Percentiles rank a stretch among this genome's conserved stretches.
These are phyloP conservation scores for Penicillium sp. DNA, from an alignment of 2,329 filamentous ascomycete genomes.

Conservation along the genomic window DNA sequence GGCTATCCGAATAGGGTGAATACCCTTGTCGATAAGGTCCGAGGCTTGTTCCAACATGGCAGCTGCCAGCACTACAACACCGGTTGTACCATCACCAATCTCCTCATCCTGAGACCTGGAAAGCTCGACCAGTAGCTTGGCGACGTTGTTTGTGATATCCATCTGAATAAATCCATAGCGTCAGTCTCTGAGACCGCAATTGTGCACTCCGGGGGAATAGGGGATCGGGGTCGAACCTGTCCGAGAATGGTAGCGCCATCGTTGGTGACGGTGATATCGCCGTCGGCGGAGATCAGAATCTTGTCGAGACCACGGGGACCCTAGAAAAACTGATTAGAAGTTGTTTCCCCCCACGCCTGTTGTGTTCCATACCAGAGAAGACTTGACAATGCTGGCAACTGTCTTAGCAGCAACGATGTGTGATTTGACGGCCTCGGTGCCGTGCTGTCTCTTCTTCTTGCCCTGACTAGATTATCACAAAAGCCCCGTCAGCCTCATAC, in stretches of 20 bases:
- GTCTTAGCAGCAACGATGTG: slow-evolving; percentile 97
- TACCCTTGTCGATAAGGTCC: slow-evolving; percentile 98
- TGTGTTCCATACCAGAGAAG: slow-evolving; percentile 67
- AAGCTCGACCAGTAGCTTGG: slow-evolving; percentile 92
- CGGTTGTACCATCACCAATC: slow-evolving; percentile 97
- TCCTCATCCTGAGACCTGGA: slow-evolving; percentile 99
- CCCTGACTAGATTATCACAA: slow-evolving; percentile 67
- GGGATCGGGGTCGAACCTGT: slow-evolving; percentile 50
- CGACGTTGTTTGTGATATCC: slow-evolving; percentile 98
- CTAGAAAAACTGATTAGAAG: slow-evolving; percentile 35
- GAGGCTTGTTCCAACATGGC: slow-evolving; percentile 94
- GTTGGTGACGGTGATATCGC: slow-evolving; percentile 98
- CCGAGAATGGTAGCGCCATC: slow-evolving; percentile 96
- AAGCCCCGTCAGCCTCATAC: slow-evolving; percentile 27
- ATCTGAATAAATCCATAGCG: slow-evolving; percentile 59
- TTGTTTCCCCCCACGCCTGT: not conserved
- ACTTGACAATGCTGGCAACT: slow-evolving; percentile 96
- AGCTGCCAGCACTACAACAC: slow-evolving; percentile 93
- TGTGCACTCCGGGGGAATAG: not conserved
- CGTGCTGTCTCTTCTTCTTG: slow-evolving; percentile 95
- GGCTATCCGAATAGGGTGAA: slow-evolving; percentile 97
- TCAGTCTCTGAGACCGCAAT: slow-evolving; percentile 14
- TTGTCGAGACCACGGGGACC: slow-evolving; percentile 97
- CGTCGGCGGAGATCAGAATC: slow-evolving; percentile 97
- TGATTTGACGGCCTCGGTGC: slow-evolving; percentile 95